These are phyloP conservation scores for Dendrobium huoshanense DNA, from an alignment of 106 monocot species.

Conservation along the genomic window DNA sequence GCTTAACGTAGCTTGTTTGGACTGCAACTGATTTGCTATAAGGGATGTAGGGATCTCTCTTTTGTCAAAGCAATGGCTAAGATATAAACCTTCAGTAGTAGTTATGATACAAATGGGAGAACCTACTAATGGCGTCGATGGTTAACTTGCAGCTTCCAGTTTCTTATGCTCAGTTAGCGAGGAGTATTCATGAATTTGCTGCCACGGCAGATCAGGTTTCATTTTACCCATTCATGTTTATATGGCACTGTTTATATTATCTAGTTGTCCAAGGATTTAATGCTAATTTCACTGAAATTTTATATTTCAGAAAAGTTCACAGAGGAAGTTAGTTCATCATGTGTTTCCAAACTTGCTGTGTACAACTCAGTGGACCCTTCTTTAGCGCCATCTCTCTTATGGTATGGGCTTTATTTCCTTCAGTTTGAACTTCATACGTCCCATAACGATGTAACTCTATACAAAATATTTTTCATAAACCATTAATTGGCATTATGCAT, in stretches of 20 bases:
- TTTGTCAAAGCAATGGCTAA: neutral
- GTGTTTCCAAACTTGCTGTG: conserved; percentile 98
- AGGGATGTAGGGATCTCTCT: neutral
- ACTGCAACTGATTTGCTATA: neutral
- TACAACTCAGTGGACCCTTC: conserved; percentile 98
- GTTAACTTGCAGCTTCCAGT: conserved; percentile 46
- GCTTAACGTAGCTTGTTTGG: neutral
- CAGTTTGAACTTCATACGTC: neutral
- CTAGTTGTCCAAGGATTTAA: conserved; percentile 1
- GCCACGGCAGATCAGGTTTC: conserved; percentile 90
- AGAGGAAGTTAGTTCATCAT: conserved; percentile 73
- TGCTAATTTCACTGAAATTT: conserved; percentile 7
- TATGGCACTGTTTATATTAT: neutral
- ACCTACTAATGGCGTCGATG: neutral
- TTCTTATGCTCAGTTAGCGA: conserved; percentile 84
- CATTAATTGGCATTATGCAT: neutral
- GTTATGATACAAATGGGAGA: neutral
- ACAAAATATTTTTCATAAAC: neutral
- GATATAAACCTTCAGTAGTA: neutral
- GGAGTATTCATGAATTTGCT: conserved; percentile 86
- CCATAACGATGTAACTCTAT: neutral
- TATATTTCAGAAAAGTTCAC: conserved; percentile 72
- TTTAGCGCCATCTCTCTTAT: conserved; percentile 94
- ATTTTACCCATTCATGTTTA: neutral
- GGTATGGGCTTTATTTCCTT: conserved; percentile 34